Base-by-base conservation (phyloP, 306 rosid species). In the Cucumis hystrix region DNA sequence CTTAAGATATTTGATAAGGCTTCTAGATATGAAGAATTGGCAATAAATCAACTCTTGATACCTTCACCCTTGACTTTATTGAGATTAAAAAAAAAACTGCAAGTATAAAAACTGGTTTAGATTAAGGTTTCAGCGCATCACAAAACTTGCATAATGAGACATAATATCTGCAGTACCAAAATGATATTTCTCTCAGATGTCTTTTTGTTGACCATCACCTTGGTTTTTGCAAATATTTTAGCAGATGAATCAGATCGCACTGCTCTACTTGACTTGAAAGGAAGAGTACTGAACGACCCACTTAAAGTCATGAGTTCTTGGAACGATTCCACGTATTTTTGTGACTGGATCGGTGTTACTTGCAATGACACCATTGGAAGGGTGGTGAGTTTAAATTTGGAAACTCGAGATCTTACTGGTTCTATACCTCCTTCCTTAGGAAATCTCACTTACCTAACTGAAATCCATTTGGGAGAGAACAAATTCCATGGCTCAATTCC, bases 261-360 rank as follows among this genome's bases (percentile, higher is more conserved):
- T 16, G 76, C 86, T 14, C 56, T 87, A 13, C 82, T 80, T 7
- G 82, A 85, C 59, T 75, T 84, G 7, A 86, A 82, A 79, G 52
- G 77, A 4, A 65, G 72, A 25, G 66, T 84, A 43, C 33, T 23
- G 1, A 62, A 82, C 20, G 86, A 66, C 7, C 87, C 89, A 40
- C 66, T 64, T 10, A 11, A 64, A 12, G 49, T 75, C 17, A 77
- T 76, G 79, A 86, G 81, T 57, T 78, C 82, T 21, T 86, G 89
- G 89, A 84, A 86, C 43, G 80, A 75, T 25, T 84, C 90, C 11
- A 33, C 39, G 5, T 17, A 78, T 37, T 72, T 84, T 33, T 87
- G 87, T 68, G 47, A 45, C 1, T 84, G 87, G 87, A 13, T 51
- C 3, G 87, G 87, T 28, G 67, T 82, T 6, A 82, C 81, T 16